Base-by-base conservation (phyloP, 1,139 yeast genomes). In the Debaryomyces subglobosus region DNA sequence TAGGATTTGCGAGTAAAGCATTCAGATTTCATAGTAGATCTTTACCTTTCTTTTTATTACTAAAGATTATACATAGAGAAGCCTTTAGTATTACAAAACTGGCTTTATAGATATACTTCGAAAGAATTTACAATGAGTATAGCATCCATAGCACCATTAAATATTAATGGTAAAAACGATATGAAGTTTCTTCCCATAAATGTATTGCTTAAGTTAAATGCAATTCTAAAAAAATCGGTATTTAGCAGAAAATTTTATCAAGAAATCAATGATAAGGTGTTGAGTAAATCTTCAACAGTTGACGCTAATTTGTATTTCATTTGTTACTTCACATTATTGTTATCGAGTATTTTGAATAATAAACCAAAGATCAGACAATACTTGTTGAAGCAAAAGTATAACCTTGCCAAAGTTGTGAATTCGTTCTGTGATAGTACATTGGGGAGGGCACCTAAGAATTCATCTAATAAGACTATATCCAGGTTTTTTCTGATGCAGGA, bases 261-360 rank as follows among this genome's bases (percentile, higher is more conserved):
- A 53, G 77, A 75, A 49, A 66, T 76, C 51, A 71, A 65, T 52
- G 76, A 71, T 47, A 74, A 76, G 53, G 68, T 76, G 15, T 65
- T 76, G 53, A 50, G 70, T 35, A 63, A 61, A 37, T 52, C 74
- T 1, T 51, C 76, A 12, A 71, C 77, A 0, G 67, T 76, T 16
- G 81, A 76, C 53, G 58, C 71, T 12, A 72, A 69, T 44, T 62
- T 76, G 40, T 76, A 76, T 54, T 76, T 76, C 57, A 63, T 74
- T 21, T 76, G 81, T 57, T 76, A 76, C 58, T 73, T 72, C 54
- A 64, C 79, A 12, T 65, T 76, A 39, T 55, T 74, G 50, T 49
- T 69, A 38, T 75, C 81, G 35, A 67, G 77, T 43, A 57, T 76
- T 1, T 62, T 73, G 49, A 71, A 78, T 52, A 70, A 79, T 54